A percentile compares a stretch with the other conserved stretches of the same genome.
These are phyloP conservation scores for Nematodospora valgi DNA, from an alignment of 805 yeast genomes.

Conservation along the genomic window DNA sequence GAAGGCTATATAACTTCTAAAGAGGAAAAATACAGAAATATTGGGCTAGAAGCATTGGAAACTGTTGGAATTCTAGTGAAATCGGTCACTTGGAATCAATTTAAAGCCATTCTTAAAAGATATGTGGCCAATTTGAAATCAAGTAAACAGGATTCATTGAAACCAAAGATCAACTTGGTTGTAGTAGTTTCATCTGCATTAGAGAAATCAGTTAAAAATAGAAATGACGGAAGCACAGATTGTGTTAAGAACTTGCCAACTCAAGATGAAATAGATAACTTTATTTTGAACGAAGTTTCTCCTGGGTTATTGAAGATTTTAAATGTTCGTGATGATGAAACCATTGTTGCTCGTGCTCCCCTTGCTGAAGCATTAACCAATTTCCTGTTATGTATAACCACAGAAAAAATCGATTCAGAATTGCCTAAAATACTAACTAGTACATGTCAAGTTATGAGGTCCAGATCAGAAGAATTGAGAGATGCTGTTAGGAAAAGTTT, in stretches of 20 bases:
- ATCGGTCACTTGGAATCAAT: conserved; percentile 74
- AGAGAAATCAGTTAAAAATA: conserved; percentile 26
- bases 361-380: conserved; percentile 77
- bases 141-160: conserved; percentile 32
- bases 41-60: conserved; percentile 62
- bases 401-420: conserved; percentile 50
- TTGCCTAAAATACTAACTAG: conserved; percentile 82
- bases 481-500: conserved; percentile 79
- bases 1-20: conserved; percentile 70
- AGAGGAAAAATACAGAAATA: conserved; percentile 55
- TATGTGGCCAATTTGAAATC: conserved; percentile 48
- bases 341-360: conserved; percentile 70
- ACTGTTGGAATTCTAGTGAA: conserved; percentile 59
- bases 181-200: conserved; percentile 55
- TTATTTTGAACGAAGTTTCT: conserved; percentile 54
- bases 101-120: conserved; percentile 67
- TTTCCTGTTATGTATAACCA: conserved; percentile 59
- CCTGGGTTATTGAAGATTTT: conserved; percentile 62
- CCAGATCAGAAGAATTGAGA: conserved; percentile 82
- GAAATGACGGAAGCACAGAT: conserved; percentile 10
- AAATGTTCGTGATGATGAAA: conserved; percentile 70
- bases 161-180: conserved; percentile 56
- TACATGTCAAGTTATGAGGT: conserved; percentile 84
- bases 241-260: conserved; percentile 24
- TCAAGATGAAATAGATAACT: conserved; percentile 23